A percentile compares a stretch with the other conserved stretches of the same genome.
These are phyloP conservation scores for Diplodia scrobiculata DNA, from an alignment of 2,329 filamentous ascomycete species.

Conservation along the genomic window DNA sequence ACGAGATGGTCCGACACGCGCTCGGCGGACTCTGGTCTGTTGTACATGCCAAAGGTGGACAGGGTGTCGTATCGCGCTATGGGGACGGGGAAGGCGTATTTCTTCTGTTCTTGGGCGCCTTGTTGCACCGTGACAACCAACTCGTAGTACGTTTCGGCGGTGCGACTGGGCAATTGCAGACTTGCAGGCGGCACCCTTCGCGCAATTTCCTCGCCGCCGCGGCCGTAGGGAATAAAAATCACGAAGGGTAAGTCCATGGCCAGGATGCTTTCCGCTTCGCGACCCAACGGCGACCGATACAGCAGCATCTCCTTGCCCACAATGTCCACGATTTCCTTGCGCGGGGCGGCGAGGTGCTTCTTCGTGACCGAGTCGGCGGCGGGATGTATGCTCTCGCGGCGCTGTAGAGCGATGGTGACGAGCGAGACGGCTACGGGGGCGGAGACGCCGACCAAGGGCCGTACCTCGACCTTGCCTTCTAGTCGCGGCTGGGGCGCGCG, in stretches of 20 bases:
- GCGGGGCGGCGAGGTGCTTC: constrained; percentile 83
- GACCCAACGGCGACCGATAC: constrained; percentile 80
- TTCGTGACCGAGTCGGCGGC: constrained; percentile 92
- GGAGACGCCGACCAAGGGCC: constrained; percentile 79
- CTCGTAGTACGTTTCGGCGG: constrained; percentile 97
- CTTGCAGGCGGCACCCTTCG: constrained; percentile 89
- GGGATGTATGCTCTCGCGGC: constrained; percentile 94
- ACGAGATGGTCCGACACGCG: constrained; percentile 87
- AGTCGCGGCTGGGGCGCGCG: constrained; percentile 72
- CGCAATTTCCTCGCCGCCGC: constrained; percentile 86
- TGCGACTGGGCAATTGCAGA: constrained; percentile 83
- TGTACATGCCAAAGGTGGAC: constrained; percentile 99
- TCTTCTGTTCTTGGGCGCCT: constrained; percentile 80
- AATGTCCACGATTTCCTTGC: constrained; percentile 87
- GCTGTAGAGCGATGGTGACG: constrained; percentile 89
- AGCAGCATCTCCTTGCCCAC: constrained; percentile 95
- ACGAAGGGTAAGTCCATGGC: constrained; percentile 98
- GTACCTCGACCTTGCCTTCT: constrained; percentile 96
- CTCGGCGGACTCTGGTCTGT: constrained; percentile 86
- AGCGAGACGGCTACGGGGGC: constrained; percentile 89
- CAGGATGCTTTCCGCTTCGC: constrained; percentile 83
- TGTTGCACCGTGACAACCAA: constrained; percentile 95
- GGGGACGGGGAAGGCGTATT: constrained; percentile 87
- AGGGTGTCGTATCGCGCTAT: constrained; percentile 93
- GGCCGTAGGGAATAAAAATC: constrained; percentile 92